phyloP scores from a whole-genome alignment of 2,329 filamentous ascomycete species.

The Neurospora sp. region DNA sequence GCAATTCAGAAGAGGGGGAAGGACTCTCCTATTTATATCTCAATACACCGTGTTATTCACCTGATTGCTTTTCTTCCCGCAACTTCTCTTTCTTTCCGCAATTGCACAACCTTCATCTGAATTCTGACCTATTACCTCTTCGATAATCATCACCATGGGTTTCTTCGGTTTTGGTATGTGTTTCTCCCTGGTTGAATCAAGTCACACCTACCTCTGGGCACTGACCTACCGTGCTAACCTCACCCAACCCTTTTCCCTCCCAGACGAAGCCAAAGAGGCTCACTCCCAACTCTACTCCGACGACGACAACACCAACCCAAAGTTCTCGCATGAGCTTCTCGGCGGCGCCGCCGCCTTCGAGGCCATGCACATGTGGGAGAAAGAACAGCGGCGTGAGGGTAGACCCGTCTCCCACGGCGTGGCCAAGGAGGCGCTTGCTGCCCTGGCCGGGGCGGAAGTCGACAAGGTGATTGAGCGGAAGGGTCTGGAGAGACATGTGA shows the following conservation, averaged over 20 bases:
- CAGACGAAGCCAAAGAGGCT: conserved; percentile 32
- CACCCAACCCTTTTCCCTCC: not conserved
- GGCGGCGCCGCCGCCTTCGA: conserved; percentile 69
- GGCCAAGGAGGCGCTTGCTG: conserved; percentile 68
- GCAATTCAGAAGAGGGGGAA: not conserved
- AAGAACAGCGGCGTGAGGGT: conserved; percentile 62
- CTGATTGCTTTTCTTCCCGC: not conserved
- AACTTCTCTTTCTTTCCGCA: not conserved
- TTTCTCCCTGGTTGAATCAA: not conserved
- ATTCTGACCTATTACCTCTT: not conserved
- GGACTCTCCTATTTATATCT: not conserved
- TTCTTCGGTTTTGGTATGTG: conserved; percentile 10
- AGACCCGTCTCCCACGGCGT: conserved; percentile 60
- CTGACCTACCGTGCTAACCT: not conserved
- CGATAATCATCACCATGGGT: conserved; percentile 7
- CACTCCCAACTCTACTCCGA: conserved; percentile 35
- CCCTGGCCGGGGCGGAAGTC: conserved; percentile 62
- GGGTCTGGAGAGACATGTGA: conserved; percentile 46
- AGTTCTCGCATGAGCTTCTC: conserved; percentile 62
- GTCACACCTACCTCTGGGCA: not conserved
- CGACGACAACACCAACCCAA: conserved; percentile 39
- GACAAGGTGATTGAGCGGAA: conserved; percentile 67
- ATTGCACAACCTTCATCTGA: not conserved
- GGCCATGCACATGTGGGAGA: conserved; percentile 72
- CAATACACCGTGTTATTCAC: not conserved